These are phyloP conservation scores for Lonicera japonica DNA, from an alignment of 129 eudicot genomes.

Conservation along the genomic window DNA sequence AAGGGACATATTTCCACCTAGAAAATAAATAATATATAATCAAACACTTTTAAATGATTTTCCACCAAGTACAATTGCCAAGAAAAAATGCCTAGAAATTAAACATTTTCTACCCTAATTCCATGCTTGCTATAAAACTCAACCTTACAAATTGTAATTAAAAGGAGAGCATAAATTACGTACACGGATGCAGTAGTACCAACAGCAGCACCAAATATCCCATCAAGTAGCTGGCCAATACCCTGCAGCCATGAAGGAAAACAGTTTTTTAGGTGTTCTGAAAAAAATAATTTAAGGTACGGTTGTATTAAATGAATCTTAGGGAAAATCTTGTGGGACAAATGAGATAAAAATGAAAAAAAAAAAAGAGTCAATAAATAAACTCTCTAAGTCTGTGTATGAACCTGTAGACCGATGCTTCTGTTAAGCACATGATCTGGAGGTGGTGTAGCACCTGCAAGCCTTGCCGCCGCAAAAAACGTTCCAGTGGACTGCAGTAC, in stretches of 20 bases:
- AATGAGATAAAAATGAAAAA: not conserved
- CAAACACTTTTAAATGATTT: too few species aligned
- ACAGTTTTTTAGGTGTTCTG: not conserved
- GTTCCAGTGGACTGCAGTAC: slow-evolving; percentile 83
- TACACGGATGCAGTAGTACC: slow-evolving; percentile 92
- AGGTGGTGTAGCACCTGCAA: slow-evolving; percentile 92
- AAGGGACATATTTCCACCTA: too few species aligned
- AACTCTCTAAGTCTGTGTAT: not conserved
- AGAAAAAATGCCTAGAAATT: too few species aligned
- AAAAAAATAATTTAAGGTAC: too few species aligned
- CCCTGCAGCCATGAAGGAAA: slow-evolving; percentile 44
- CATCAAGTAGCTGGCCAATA: slow-evolving; percentile 74
- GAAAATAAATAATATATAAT: too few species aligned
- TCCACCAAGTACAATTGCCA: too few species aligned
- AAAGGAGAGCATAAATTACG: slow-evolving; percentile 12
- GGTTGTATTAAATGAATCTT: not conserved
- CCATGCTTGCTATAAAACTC: too few species aligned
- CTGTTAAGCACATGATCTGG: slow-evolving; percentile 85
- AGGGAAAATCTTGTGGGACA: not conserved
- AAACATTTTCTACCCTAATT: too few species aligned
- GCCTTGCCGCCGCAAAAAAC: slow-evolving; percentile 78
- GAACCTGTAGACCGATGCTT: slow-evolving; percentile 92
- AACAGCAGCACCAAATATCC: slow-evolving; percentile 70
- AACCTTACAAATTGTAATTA: too few species aligned
- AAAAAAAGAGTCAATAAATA: not conserved